Evolutionary conservation across 1,139 yeast genomes (phyloP), one percentile per base, ranked within the genome.

Genomic region (Lodderomyces parapsilosis): DNA sequence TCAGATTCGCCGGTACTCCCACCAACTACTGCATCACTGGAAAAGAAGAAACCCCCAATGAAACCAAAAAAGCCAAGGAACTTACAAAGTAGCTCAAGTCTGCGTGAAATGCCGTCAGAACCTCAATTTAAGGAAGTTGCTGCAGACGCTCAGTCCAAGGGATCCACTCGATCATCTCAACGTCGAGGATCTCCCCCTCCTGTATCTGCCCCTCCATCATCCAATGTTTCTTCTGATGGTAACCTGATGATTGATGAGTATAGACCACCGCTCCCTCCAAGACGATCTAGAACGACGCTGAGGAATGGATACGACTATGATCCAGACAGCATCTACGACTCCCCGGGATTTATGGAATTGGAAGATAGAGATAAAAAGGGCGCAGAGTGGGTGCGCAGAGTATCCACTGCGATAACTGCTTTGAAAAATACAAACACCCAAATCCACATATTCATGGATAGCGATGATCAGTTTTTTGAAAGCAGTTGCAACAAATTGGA

Each of bases 331-430:
- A 49, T 50, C 17, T 41, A 42, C 36, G 42, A 45, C 17, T 44
- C 53, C 3, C 52, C 52, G 3, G 44, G 49, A 6, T 50, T 48
- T 39, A 38, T 39, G n/a, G 60, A 67, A 39, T 60, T 63, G 47
- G 69, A 68, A 45, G 71, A 68, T 38, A 59, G 60, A 40, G 85
- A 80, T 55, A 65, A 59, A 41, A 66, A 59, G 40, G 81, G 80
- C 1, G 76, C 77, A 1, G 50, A 61, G 20, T 80, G 84, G 83
- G 66, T 73, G 25, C 66, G 65, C 36, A 62, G 80, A 45, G 66
- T 75, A 1, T 56, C 68, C 17, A 51, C 59, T 3, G 71, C 76
- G 2, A 49, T 70, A 11, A 60, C 63, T 36, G 58, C 53, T 15
- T 61, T 80, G 37, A 74, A 75, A 11, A 66, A 65, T n/a, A 57